Base-by-base conservation (phyloP, 345 rosid genomes). In the Dipteronia sinensis region DNA sequence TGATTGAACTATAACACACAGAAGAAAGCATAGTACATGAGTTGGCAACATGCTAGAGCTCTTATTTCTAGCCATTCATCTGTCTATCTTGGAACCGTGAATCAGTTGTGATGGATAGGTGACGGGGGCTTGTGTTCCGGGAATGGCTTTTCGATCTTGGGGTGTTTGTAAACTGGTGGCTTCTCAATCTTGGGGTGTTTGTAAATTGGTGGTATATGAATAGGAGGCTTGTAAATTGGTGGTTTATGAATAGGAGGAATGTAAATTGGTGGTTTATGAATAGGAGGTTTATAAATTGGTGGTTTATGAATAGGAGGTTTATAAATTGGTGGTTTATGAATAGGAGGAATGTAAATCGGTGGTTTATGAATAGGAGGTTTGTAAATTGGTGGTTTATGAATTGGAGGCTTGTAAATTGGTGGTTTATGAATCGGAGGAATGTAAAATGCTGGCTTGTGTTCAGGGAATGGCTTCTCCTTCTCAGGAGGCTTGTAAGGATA, bases 231-330 rank as follows among this genome's bases (percentile, higher is more conserved):
- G 19, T 47, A 3, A 9, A 65, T 1, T 34, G 80, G 46, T 11
- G 83, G 83, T 10, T 72, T 56, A 19, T 72, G 23, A 4, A 67
- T 7, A 73, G 78, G 82, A 0, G 78, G 78, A 7, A 68, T 75
- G 46, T 68, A 40, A 1, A 72, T 16, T 10, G 76, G 47, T 53
- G 64, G 67, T 23, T 74, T 74, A 1, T 71, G 38, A 3, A 42
- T 38, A 0, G 74, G 74, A 25, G 17, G n/a, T 16, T 23, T n/a
- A 13, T 65, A 31, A 13, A 40, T 17, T 2, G 77, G 77, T 0
- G 82, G 78, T n/a, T 40, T 72, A 44, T 80, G 25, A 0, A 65
- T 20, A 0, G 83, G 79, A 20, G 81, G 81, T 19, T 53, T 70
- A 4, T 70, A 40, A 5, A 55, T 65, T 5, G 83, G 79, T 0